Evolutionary conservation across 305 asterid species (phyloP).

Genomic region (Fraxinus nigra): DNA sequence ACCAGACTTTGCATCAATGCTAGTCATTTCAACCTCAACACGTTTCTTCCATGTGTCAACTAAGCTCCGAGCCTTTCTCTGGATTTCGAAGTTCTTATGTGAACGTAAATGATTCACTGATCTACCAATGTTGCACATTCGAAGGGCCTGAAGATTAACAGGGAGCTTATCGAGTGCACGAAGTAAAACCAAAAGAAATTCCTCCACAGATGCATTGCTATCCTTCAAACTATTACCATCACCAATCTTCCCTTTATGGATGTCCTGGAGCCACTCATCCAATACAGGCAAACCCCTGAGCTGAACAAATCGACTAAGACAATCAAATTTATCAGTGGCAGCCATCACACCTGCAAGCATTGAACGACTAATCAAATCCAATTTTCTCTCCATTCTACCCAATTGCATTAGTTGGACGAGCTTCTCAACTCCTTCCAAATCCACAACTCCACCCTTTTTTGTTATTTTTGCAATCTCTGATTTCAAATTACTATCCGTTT

Average conservation of each 20-base stretch:
- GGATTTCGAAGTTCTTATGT: slow-evolving; percentile 73
- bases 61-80: slow-evolving; percentile 67
- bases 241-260: slow-evolving; percentile 69
- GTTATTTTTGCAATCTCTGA: slow-evolving; percentile 68
- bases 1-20: slow-evolving; percentile 55
- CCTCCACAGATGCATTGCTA: slow-evolving; percentile 65
- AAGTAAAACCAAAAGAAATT: slow-evolving; percentile 71
- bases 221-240: slow-evolving; percentile 48
- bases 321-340: slow-evolving; percentile 74
- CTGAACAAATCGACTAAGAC: slow-evolving; percentile 75
- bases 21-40: slow-evolving; percentile 82
- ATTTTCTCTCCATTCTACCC: slow-evolving; percentile 59
- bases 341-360: slow-evolving; percentile 79
- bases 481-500: slow-evolving; percentile 53
- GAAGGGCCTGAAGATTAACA: slow-evolving; percentile 70
- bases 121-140: slow-evolving; percentile 77
- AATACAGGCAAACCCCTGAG: slow-evolving; percentile 70
- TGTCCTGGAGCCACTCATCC: slow-evolving; percentile 96
- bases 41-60: slow-evolving; percentile 94
- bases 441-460: slow-evolving; percentile 64
- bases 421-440: slow-evolving; percentile 84
- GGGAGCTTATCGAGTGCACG: slow-evolving; percentile 85
- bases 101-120: slow-evolving; percentile 80
- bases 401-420: slow-evolving; percentile 77
- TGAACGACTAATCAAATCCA: slow-evolving; percentile 63